Percentiles rank a stretch among this genome's conserved stretches.
phyloP scores from a whole-genome alignment of 2,329 filamentous ascomycete genomes.

The Apiospora malaysiana region DNA sequence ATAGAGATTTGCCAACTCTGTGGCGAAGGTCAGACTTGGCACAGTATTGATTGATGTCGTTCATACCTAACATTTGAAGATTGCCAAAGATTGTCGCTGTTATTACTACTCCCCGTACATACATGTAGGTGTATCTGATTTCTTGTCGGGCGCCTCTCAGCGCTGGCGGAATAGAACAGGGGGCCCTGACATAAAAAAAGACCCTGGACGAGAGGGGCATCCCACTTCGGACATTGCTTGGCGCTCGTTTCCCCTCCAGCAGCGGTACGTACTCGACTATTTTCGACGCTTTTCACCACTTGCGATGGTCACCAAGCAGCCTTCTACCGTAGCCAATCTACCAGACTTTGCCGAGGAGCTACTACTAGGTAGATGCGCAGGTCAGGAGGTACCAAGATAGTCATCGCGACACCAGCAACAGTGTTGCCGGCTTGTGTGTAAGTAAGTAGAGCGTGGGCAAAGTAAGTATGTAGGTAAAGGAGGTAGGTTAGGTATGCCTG shows the following conservation, averaged over 20 bases:
- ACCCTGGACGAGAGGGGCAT: conserved; percentile 14
- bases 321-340: conserved; percentile 12
- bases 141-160: neutral
- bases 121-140: conserved; percentile 14
- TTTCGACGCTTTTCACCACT: conserved; percentile 13
- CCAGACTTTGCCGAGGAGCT: conserved; percentile 4
- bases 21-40: neutral
- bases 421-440: neutral
- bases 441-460: no score
- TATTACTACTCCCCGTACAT: no score
- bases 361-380: neutral
- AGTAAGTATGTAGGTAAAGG: no score
- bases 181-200: conserved; percentile 2
- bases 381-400: neutral
- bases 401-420: neutral
- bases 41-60: neutral
- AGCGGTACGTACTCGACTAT: conserved; percentile 9
- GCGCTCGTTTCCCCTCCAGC: conserved; percentile 15
- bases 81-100: no score
- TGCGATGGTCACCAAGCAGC: neutral
- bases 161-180: neutral
- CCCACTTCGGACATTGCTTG: conserved; percentile 15
- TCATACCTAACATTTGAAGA: neutral
- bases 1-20: neutral
- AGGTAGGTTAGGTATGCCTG: neutral